phyloP scores from a whole-genome alignment of 192 early-diverging fungal species.

The Podila minutissima region DNA sequence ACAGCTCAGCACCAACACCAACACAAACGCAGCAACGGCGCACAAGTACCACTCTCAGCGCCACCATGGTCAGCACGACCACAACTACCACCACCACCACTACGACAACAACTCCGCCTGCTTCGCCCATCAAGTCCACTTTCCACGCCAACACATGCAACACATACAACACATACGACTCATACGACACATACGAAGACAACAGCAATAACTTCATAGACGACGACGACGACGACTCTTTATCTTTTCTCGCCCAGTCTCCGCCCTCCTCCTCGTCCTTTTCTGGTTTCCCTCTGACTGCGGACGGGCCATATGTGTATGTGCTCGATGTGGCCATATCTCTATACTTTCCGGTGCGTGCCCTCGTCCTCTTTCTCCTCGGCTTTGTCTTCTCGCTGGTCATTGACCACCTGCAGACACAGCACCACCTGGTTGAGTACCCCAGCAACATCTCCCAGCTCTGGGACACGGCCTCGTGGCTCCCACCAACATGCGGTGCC shows the following conservation, averaged over 20 bases:
- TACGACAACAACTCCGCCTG: neutral
- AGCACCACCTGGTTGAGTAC: conserved; percentile 64
- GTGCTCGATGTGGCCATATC: conserved; percentile 23
- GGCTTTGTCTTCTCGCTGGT: conserved; percentile 70
- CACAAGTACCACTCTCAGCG: neutral
- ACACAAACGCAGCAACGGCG: neutral
- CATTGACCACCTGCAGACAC: conserved; percentile 69
- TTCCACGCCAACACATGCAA: neutral
- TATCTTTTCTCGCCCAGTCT: neutral
- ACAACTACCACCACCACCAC: conserved; percentile 5
- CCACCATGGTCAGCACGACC: neutral
- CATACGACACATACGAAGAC: neutral
- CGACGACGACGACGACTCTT: neutral
- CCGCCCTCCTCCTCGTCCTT: neutral
- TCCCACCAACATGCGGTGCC: conserved; percentile 68
- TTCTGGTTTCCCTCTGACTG: neutral
- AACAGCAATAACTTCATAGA: neutral
- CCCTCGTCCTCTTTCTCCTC: conserved; percentile 64
- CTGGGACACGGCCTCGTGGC: conserved; percentile 68
- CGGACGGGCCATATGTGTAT: conserved; percentile 28
- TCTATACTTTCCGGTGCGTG: conserved; percentile 57
- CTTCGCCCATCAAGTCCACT: conserved; percentile 1
- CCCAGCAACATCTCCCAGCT: conserved; percentile 53
- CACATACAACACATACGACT: neutral
- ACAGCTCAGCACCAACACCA: neutral